Evolutionary conservation across 176 grass and related monocot genomes (phyloP).

Genomic region (Oropetium thomaeum): DNA sequence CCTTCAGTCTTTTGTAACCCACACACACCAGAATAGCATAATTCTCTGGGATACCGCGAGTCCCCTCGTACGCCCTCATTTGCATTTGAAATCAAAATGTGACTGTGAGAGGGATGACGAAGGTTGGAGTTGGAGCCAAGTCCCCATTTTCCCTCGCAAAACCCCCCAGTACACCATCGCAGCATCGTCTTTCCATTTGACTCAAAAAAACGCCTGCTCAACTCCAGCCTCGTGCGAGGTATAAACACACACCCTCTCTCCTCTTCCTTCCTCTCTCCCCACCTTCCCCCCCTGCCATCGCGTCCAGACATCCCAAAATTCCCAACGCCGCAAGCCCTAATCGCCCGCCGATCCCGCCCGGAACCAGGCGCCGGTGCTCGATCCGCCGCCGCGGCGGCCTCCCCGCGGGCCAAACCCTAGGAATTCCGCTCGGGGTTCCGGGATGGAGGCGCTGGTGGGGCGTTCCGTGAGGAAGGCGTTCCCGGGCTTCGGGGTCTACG

Average conservation of each 20-base stretch:
- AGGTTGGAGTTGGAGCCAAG: not conserved
- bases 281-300: not conserved
- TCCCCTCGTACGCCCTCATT: not conserved
- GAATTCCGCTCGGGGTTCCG: conserved; percentile 5
- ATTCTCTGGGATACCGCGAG: no score
- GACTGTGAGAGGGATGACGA: no score
- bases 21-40: no score
- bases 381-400: conserved; percentile 29
- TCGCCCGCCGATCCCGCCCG: conserved; percentile 26
- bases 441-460: conserved; percentile 72
- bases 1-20: no score
- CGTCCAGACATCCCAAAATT: not conserved
- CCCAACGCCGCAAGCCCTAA: conserved; percentile 1
- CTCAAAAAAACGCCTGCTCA: not conserved
- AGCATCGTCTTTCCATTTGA: not conserved
- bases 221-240: not conserved
- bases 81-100: conserved; percentile 31
- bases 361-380: not conserved
- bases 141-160: conserved; percentile 37
- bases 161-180: not conserved
- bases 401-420: conserved; percentile 44
- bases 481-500: conserved; percentile 53
- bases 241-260: conserved; percentile 10
- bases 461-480: conserved; percentile 72
- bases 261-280: not conserved